Evolutionary conservation across 2,329 filamentous ascomycete species (phyloP).

Genomic region (Exophiala dermatitidis): DNA sequence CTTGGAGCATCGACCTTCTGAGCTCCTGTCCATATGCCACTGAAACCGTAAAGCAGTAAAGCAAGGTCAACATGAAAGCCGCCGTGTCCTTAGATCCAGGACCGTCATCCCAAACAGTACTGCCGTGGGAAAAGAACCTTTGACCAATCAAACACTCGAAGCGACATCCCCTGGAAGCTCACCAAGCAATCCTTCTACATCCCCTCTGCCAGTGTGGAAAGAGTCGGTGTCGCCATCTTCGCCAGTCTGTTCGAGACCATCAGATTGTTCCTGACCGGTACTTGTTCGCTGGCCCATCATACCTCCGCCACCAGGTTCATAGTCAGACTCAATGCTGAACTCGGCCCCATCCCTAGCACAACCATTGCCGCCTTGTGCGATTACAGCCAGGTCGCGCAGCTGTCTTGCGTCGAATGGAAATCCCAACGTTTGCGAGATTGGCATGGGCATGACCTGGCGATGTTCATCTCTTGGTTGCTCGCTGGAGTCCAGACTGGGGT

Average conservation of each 20-base stretch:
- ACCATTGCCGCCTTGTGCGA: conserved; percentile 25
- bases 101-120: too few relatives aligned
- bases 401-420: conserved; percentile 26
- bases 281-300: conserved; percentile 19
- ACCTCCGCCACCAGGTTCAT: conserved; percentile 25
- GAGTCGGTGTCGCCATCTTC: neutral
- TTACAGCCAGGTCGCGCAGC: conserved; percentile 23
- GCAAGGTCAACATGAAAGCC: too few relatives aligned
- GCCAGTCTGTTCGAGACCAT: neutral
- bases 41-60: too few relatives aligned
- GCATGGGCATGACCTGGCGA: conserved; percentile 24
- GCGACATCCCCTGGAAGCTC: conserved; percentile 14
- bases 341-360: conserved; percentile 23
- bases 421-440: conserved; percentile 3
- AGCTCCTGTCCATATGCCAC: too few relatives aligned
- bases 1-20: too few relatives aligned
- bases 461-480: conserved; percentile 20
- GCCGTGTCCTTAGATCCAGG: too few relatives aligned
- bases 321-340: conserved; percentile 22
- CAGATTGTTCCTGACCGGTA: neutral
- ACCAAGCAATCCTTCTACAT: conserved; percentile 19
- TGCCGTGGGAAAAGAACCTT: too few relatives aligned
- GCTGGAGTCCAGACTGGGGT: conserved; percentile 5
- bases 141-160: too few relatives aligned
- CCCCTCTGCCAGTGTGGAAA: conserved; percentile 16